Conservation (phyloP, 2,329 filamentous ascomycete genomes). For the Exophiala lecanii-corni region DNA sequence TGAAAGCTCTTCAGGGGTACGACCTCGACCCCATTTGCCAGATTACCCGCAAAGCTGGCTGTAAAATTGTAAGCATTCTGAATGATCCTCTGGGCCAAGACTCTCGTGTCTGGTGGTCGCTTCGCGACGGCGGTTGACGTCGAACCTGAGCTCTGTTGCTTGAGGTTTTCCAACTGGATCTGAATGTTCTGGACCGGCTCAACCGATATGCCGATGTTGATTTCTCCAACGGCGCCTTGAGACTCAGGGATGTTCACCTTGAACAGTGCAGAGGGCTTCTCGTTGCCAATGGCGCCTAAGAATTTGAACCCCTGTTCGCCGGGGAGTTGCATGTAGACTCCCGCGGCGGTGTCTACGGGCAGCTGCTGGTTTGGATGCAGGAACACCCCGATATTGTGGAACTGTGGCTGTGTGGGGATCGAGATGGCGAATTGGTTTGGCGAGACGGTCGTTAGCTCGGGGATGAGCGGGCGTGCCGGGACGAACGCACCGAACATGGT, state of each 20-base stretch:
- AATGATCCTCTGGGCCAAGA: slow-evolving; percentile 89
- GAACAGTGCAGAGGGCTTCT: slow-evolving; percentile 90
- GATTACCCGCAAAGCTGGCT: slow-evolving; percentile 70
- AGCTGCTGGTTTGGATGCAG: slow-evolving; percentile 73
- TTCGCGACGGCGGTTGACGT: slow-evolving; percentile 31
- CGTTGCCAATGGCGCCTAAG: slow-evolving; percentile 80
- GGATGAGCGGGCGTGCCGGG: slow-evolving; percentile 57
- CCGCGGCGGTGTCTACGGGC: slow-evolving; percentile 72
- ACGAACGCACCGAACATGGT: slow-evolving; percentile 59
- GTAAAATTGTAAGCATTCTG: slow-evolving; percentile 97
- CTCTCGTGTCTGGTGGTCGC: slow-evolving; percentile 55
- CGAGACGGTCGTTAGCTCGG: slow-evolving; percentile 48
- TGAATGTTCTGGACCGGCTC: slow-evolving; percentile 71
- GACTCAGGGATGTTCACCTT: slow-evolving; percentile 52
- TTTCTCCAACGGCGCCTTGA: slow-evolving; percentile 21
- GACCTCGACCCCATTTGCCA: slow-evolving; percentile 66
- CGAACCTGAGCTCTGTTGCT: slow-evolving; percentile 29
- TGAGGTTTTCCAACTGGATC: slow-evolving; percentile 60
- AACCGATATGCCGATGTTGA: slow-evolving; percentile 65
- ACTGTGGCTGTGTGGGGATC: slow-evolving; percentile 58
- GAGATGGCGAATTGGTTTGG: slow-evolving; percentile 58
- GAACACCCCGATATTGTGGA: slow-evolving; percentile 80
- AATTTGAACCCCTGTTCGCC: slow-evolving; percentile 66
- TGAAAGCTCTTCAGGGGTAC: slow-evolving; percentile 93
- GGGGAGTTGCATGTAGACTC: slow-evolving; percentile 80